These are phyloP conservation scores for Vicia faba DNA, from an alignment of 306 rosid species.

Conservation along the genomic window DNA sequence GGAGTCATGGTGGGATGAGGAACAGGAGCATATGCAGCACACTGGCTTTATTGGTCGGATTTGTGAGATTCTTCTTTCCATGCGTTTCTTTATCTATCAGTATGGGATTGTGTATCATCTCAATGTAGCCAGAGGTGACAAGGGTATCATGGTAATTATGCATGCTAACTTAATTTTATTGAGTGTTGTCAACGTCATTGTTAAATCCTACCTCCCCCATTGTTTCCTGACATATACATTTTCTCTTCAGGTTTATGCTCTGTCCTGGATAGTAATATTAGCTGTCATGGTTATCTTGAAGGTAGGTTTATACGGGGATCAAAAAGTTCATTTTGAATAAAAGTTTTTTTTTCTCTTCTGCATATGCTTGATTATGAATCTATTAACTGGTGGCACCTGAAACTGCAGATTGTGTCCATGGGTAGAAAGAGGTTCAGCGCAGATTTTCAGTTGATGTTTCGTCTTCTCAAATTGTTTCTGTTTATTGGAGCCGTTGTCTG, in stretches of 20 bases:
- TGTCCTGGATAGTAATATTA: constrained; percentile 93
- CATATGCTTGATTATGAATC: constrained; percentile 24
- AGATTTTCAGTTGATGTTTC: constrained; percentile 95
- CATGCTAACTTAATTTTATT: constrained; percentile 32
- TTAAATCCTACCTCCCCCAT: constrained; percentile 1
- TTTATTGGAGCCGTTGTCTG: constrained; percentile 66
- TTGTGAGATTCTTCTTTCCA: constrained; percentile 68
- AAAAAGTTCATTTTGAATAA: constrained; percentile 22
- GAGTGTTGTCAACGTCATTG: constrained; percentile 19
- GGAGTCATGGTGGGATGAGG: constrained; percentile 99
- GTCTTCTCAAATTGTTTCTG: constrained; percentile 82
- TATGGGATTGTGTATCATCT: constrained; percentile 94
- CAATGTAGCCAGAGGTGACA: constrained; percentile 66
- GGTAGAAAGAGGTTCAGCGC: constrained; percentile 93
- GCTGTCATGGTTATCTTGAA: constrained; percentile 82
- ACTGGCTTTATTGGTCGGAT: constrained; percentile 70
- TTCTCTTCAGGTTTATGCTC: constrained; percentile 75
- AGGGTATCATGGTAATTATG: constrained; percentile 67
- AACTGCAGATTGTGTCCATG: constrained; percentile 84
- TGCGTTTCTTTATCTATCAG: constrained; percentile 86
- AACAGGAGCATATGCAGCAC: constrained; percentile 88
- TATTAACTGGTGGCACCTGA: constrained; percentile 36
- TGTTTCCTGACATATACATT: constrained; percentile 36
- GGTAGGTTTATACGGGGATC: constrained; percentile 49
- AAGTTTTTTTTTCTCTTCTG: constrained; percentile 1